A percentile compares a stretch with the other conserved stretches of the same genome.
Evolutionary conservation across 1,284 basidiomycete genomes (phyloP).

Genomic region (Gastroboletus turbinatus): DNA sequence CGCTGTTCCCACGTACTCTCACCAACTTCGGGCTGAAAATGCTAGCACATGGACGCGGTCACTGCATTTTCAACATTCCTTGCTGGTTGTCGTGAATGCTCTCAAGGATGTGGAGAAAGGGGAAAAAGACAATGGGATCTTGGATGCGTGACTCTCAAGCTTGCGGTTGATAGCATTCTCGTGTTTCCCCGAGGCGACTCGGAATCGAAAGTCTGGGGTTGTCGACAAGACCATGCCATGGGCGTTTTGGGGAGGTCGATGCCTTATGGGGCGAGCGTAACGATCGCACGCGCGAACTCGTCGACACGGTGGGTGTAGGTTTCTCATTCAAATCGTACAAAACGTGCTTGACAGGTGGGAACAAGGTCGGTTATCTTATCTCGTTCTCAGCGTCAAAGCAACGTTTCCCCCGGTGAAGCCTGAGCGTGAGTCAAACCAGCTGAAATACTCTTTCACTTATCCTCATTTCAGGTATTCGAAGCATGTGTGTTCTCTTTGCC

Average conservation of each 20-base stretch:
- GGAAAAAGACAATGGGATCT: neutral
- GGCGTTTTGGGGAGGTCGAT: neutral
- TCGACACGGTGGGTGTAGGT: neutral
- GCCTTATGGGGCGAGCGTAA: neutral
- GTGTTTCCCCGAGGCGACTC: neutral
- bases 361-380: conserved; percentile 6
- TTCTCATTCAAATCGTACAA: neutral
- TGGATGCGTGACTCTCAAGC: neutral
- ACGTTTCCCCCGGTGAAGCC: neutral
- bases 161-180: neutral
- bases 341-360: conserved; percentile 1
- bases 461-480: neutral
- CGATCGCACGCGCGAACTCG: neutral
- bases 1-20: neutral
- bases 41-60: neutral
- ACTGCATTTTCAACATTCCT: neutral
- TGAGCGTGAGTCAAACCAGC: neutral
- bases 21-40: neutral
- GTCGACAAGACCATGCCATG: neutral
- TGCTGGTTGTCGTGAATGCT: neutral
- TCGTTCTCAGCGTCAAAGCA: conserved; percentile 7
- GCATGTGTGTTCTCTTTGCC: neutral
- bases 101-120: neutral
- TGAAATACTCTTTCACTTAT: neutral
- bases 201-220: neutral